These are phyloP conservation scores for Suhomyces panamericanus DNA, from an alignment of 1,139 yeast species.

Conservation along the genomic window DNA sequence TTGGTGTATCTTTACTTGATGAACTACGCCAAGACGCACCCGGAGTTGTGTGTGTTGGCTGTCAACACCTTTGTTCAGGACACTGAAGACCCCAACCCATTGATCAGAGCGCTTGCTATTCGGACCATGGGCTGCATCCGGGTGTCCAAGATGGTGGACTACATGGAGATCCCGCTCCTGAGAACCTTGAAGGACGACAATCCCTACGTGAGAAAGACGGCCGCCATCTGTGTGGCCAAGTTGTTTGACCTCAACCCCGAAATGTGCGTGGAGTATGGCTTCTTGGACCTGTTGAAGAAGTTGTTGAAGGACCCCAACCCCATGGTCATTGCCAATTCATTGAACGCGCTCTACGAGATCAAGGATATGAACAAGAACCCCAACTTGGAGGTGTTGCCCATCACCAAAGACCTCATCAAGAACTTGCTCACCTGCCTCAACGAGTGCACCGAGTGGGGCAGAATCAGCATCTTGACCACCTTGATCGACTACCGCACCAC, in stretches of 20 bases:
- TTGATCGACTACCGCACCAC: slow-evolving; percentile 66
- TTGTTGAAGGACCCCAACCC: slow-evolving; percentile 87
- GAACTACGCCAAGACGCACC: slow-evolving; percentile 97
- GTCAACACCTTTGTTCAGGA: slow-evolving; percentile 97
- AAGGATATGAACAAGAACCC: slow-evolving; percentile 62
- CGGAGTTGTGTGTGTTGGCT: slow-evolving; percentile 92
- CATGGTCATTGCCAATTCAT: slow-evolving; percentile 95
- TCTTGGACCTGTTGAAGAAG: slow-evolving; percentile 65
- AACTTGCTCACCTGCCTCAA: slow-evolving; percentile 79
- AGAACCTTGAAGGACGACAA: slow-evolving; percentile 87
- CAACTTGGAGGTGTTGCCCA: slow-evolving; percentile 38
- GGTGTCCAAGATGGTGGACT: slow-evolving; percentile 92
- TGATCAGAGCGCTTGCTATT: slow-evolving; percentile 93
- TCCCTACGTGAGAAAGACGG: slow-evolving; percentile 97
- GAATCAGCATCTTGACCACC: slow-evolving; percentile 84
- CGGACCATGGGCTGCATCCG: slow-evolving; percentile 98
- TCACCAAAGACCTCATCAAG: slow-evolving; percentile 51
- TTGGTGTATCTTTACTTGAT: slow-evolving; percentile 90
- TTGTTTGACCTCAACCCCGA: slow-evolving; percentile 82
- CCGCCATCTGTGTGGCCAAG: slow-evolving; percentile 96
- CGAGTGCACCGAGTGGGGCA: slow-evolving; percentile 99
- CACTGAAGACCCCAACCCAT: slow-evolving; percentile 95
- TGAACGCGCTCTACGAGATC: slow-evolving; percentile 82
- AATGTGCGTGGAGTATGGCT: slow-evolving; percentile 85
- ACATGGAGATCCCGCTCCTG: slow-evolving; percentile 85